These are phyloP conservation scores for Euphorbia celastroides DNA, from an alignment of 441 rosid genomes.

Conservation along the genomic window DNA sequence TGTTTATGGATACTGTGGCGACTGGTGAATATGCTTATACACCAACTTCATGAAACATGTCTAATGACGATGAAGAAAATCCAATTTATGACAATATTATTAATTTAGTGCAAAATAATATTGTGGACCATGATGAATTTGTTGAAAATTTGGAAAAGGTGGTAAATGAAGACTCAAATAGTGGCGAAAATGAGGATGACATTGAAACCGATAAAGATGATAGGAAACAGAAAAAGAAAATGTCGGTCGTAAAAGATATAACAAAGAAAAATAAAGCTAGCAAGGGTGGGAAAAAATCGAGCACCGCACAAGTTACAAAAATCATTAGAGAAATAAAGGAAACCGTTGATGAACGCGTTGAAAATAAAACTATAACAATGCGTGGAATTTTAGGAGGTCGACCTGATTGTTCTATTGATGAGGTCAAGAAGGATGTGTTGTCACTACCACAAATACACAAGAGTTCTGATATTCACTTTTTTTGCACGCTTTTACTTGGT, in stretches of 20 bases:
- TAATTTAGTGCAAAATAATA: not conserved
- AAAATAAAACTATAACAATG: not conserved
- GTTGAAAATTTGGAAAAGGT: not conserved
- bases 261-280: not conserved
- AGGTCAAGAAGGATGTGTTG: too few relatives aligned
- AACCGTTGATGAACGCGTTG: not conserved
- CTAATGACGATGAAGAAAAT: not conserved
- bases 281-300: not conserved
- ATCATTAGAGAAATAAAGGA: not conserved
- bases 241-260: not conserved
- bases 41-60: not conserved
- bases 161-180: not conserved
- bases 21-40: not conserved
- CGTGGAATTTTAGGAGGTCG: not conserved
- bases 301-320: not conserved
- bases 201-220: not conserved
- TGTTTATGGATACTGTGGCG: not conserved
- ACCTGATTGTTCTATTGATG: not conserved
- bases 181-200: not conserved
- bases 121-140: not conserved
- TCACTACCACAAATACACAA: too few relatives aligned
- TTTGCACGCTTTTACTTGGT: too few relatives aligned
- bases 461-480: too few relatives aligned
- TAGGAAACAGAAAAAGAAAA: too few relatives aligned
- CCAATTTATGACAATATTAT: not conserved